These are phyloP conservation scores for Sisymbrium altissimum DNA, from an alignment of 345 rosid genomes.

Conservation along the genomic window DNA sequence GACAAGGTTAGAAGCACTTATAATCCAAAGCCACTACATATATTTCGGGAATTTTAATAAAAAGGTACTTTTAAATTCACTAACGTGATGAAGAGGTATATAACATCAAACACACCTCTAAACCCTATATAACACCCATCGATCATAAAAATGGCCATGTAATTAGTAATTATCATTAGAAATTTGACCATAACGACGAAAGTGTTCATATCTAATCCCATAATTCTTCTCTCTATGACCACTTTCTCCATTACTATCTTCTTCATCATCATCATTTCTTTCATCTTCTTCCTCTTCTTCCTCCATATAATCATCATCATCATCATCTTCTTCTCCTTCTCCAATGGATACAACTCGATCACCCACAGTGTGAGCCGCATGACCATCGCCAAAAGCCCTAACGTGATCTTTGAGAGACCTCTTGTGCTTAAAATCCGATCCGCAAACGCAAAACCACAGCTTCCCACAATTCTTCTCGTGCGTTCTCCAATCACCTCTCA, in stretches of 20 bases:
- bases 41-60: not conserved
- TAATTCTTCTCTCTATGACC: slow-evolving; percentile 7
- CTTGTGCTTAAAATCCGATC: slow-evolving; percentile 98
- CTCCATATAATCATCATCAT: slow-evolving; percentile 8
- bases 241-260: slow-evolving; percentile 4
- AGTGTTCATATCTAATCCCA: slow-evolving; percentile 22
- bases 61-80: slow-evolving; percentile 9
- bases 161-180: slow-evolving; percentile 8
- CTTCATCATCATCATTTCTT: slow-evolving; percentile 11
- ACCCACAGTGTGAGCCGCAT: slow-evolving; percentile 69
- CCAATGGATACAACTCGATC: slow-evolving; percentile 31
- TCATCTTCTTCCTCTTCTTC: slow-evolving; percentile 17
- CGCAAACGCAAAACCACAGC: slow-evolving; percentile 94
- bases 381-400: slow-evolving; percentile 87
- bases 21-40: slow-evolving; percentile 12
- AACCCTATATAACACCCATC: slow-evolving; percentile 23
- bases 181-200: slow-evolving; percentile 27
- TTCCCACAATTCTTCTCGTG: slow-evolving; percentile 99
- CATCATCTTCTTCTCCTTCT: slow-evolving; percentile 23
- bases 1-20: slow-evolving; percentile 5
- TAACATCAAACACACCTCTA: slow-evolving; percentile 1
- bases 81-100: slow-evolving; percentile 15
- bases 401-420: slow-evolving; percentile 96
- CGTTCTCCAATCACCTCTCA: slow-evolving; percentile 98
- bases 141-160: not conserved